phyloP scores from a whole-genome alignment of 2,329 filamentous ascomycete species.

The Phaeomoniella chlamydospora region DNA sequence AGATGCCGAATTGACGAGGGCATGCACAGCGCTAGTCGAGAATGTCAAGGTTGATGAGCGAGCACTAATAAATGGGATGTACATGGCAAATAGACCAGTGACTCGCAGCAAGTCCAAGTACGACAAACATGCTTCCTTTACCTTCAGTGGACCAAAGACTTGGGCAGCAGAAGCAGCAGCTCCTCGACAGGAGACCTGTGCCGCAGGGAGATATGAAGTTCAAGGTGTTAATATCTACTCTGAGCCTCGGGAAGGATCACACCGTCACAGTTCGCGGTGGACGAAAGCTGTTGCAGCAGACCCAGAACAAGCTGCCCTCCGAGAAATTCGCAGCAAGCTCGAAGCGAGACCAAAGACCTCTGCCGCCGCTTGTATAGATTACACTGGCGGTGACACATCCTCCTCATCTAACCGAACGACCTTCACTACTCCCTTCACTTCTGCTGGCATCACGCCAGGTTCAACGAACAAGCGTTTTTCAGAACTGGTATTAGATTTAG shows the following conservation, averaged over 20 bases:
- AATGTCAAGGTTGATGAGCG: slow-evolving; percentile 11
- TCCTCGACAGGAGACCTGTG: neutral
- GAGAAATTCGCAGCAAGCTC: slow-evolving; percentile 4
- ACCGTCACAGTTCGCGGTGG: slow-evolving; percentile 5
- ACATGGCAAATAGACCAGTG: slow-evolving; percentile 16
- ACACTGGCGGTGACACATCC: slow-evolving; percentile 4
- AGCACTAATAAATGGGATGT: slow-evolving; percentile 14
- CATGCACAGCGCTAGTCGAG: slow-evolving; percentile 15
- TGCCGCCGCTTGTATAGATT: slow-evolving; percentile 8
- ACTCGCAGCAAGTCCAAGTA: slow-evolving; percentile 8
- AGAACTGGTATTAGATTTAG: neutral
- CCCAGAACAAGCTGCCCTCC: slow-evolving; percentile 3
- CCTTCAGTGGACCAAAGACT: slow-evolving; percentile 6
- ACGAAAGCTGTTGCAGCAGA: slow-evolving; percentile 1
- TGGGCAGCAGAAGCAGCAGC: slow-evolving; percentile 2
- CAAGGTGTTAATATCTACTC: slow-evolving; percentile 1
- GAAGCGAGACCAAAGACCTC: slow-evolving; percentile 8
- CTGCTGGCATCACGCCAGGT: slow-evolving; percentile 11
- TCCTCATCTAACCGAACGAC: slow-evolving; percentile 4
- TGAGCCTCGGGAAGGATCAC: slow-evolving; percentile 5
- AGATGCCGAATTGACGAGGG: slow-evolving; percentile 18
- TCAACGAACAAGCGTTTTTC: slow-evolving; percentile 10
- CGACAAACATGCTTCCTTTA: slow-evolving; percentile 11
- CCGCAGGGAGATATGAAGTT: neutral
- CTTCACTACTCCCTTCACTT: slow-evolving; percentile 11